Percentiles rank a stretch among this genome's conserved stretches.
Evolutionary conservation across 306 rosid species (phyloP).

Genomic region (Astragalus membranaceus): DNA sequence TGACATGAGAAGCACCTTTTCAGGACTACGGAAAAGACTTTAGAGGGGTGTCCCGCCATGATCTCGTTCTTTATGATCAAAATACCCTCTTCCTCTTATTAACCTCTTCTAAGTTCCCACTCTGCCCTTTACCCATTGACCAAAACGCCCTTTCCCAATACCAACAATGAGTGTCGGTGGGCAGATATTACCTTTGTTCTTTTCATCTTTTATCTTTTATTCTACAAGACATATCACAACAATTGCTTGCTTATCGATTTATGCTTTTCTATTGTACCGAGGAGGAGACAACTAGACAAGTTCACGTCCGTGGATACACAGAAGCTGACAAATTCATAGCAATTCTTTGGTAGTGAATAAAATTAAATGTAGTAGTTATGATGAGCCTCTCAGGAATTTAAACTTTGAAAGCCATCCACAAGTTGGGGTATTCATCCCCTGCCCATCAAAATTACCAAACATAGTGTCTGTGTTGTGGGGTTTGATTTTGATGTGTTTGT

Average conservation of each 20-base stretch:
- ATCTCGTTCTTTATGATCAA: slow-evolving; percentile 23
- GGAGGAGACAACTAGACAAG: slow-evolving; percentile 31
- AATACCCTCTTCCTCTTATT: slow-evolving; percentile 7
- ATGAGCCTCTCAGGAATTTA: background rate
- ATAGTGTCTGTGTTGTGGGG: background rate
- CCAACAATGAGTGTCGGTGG: slow-evolving; percentile 65
- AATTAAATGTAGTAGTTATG: background rate
- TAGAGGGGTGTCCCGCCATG: slow-evolving; percentile 35
- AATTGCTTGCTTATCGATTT: slow-evolving; percentile 19
- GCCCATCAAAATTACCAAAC: slow-evolving; percentile 7
- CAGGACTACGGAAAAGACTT: slow-evolving; percentile 49
- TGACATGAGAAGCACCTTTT: slow-evolving; percentile 34
- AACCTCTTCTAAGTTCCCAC: too few species aligned
- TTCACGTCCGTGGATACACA: slow-evolving; percentile 27
- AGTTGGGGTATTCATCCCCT: slow-evolving; percentile 10
- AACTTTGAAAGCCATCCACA: slow-evolving; percentile 7
- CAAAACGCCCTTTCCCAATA: slow-evolving; percentile 27
- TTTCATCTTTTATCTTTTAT: background rate
- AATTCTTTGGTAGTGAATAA: slow-evolving; percentile 13
- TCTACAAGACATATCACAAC: slow-evolving; percentile 7
- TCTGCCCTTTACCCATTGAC: background rate
- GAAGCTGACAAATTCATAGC: slow-evolving; percentile 36
- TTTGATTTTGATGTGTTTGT: background rate
- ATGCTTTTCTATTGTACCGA: slow-evolving; percentile 25
- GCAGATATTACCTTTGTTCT: slow-evolving; percentile 35